Evolutionary conservation across 495 filamentous ascomycete genomes (phyloP).

Genomic region (Thozetella sp.): DNA sequence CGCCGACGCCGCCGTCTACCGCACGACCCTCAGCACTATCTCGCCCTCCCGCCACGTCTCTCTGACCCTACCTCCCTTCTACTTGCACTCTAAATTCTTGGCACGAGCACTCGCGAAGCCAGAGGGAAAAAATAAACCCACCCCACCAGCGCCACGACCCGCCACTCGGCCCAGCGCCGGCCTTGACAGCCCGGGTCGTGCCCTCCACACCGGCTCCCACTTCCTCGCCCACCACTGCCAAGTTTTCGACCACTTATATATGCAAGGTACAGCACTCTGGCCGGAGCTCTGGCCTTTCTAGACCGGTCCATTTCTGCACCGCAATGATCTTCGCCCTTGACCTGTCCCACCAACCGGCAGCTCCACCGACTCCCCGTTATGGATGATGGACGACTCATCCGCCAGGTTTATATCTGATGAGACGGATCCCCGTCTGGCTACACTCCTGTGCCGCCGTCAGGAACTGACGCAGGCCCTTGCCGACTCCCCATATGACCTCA

Average conservation of each 20-base stretch:
- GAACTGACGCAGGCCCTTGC: slow-evolving; percentile 48
- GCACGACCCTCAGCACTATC: too few species aligned
- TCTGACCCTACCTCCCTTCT: too few species aligned
- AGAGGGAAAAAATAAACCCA: too few species aligned
- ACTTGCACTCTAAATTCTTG: too few species aligned
- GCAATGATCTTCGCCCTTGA: slow-evolving; percentile 10
- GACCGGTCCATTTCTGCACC: slow-evolving; percentile 17
- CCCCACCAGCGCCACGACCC: too few species aligned
- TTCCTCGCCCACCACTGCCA: neutral
- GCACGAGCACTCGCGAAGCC: too few species aligned
- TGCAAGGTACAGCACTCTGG: slow-evolving; percentile 7
- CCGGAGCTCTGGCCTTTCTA: slow-evolving; percentile 13
- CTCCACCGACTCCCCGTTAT: neutral
- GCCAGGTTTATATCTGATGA: slow-evolving; percentile 30
- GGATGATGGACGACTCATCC: slow-evolving; percentile 37
- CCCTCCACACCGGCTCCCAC: neutral
- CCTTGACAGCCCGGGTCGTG: neutral
- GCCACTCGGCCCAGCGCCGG: neutral
- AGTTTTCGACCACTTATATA: slow-evolving; percentile 6
- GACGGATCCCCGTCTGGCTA: slow-evolving; percentile 28
- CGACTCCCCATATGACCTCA: slow-evolving; percentile 72
- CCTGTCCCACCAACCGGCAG: slow-evolving; percentile 5
- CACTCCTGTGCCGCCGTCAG: slow-evolving; percentile 45
- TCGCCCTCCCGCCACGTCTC: too few species aligned
- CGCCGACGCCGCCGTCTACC: too few species aligned